phyloP scores from a whole-genome alignment of 78 protist species.

The Trichosphaerium sp. region DNA sequence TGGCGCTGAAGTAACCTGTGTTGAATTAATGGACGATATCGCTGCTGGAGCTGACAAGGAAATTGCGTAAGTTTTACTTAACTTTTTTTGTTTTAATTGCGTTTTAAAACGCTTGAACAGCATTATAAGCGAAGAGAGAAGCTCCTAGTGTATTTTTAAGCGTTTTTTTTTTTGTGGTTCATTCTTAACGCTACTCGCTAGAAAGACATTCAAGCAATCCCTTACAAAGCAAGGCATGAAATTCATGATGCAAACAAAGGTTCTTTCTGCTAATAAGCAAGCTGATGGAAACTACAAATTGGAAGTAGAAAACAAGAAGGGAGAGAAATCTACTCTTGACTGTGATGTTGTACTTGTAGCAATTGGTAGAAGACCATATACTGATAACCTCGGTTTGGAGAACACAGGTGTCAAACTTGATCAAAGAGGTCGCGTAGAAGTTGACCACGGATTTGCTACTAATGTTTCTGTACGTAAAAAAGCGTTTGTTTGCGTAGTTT shows the following conservation, averaged over 20 bases:
- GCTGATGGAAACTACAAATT: slow-evolving; percentile 36
- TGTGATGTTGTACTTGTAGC: slow-evolving; percentile 84
- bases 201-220: slow-evolving; percentile 43
- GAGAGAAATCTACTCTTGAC: slow-evolving; percentile 3
- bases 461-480: slow-evolving; percentile 45
- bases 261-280: slow-evolving; percentile 22
- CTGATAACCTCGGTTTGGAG: slow-evolving; percentile 80
- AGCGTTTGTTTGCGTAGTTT: too few relatives aligned
- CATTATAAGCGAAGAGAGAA: too few relatives aligned
- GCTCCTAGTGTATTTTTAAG: too few relatives aligned
- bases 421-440: slow-evolving; percentile 66
- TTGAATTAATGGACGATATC: slow-evolving; percentile 77
- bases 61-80: slow-evolving; percentile 31
- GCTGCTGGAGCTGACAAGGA: slow-evolving; percentile 79
- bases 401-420: slow-evolving; percentile 57
- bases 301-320: slow-evolving; percentile 50
- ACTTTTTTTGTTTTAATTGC: background rate
- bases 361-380: slow-evolving; percentile 90
- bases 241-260: slow-evolving; percentile 77
- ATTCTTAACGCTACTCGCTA: too few relatives aligned
- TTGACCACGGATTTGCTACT: slow-evolving; percentile 65
- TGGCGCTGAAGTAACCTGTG: slow-evolving; percentile 83
- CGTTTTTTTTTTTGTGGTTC: background rate
- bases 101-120: too few relatives aligned
- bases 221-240: slow-evolving; percentile 78